These are phyloP conservation scores for Fusarium circinatum DNA, from an alignment of 2,329 filamentous ascomycete genomes.

Conservation along the genomic window DNA sequence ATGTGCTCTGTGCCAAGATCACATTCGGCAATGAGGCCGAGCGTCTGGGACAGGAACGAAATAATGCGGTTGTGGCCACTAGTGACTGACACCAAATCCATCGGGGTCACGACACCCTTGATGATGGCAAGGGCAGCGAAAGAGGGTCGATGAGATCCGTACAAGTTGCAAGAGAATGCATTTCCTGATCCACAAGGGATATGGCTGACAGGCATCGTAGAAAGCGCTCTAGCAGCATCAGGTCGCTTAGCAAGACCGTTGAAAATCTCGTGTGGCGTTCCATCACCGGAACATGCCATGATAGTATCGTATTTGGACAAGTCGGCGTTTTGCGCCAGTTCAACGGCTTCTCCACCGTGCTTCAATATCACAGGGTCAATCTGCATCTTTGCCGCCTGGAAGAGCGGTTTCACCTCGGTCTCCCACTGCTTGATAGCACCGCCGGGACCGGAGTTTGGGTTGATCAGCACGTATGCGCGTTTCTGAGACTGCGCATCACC, in stretches of 20 bases:
- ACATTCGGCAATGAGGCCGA: conserved; percentile 89
- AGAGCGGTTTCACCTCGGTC: conserved; percentile 80
- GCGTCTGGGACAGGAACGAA: conserved; percentile 89
- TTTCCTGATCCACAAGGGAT: conserved; percentile 95
- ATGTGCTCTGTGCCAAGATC: conserved; percentile 91
- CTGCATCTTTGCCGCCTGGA: conserved; percentile 81
- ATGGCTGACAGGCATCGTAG: conserved; percentile 82
- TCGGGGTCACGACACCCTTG: conserved; percentile 84
- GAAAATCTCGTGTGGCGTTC: conserved; percentile 91
- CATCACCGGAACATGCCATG: conserved; percentile 91
- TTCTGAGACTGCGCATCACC: conserved; percentile 73
- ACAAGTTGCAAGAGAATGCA: conserved; percentile 89
- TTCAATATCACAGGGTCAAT: conserved; percentile 79
- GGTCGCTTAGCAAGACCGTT: conserved; percentile 84
- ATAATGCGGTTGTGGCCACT: conserved; percentile 79
- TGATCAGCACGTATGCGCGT: conserved; percentile 87
- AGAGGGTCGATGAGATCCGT: conserved; percentile 80
- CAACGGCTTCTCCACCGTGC: conserved; percentile 79
- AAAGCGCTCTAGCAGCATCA: conserved; percentile 79
- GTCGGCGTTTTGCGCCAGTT: conserved; percentile 80
- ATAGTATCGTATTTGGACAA: conserved; percentile 85
- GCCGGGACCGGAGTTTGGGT: conserved; percentile 90
- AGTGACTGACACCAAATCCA: conserved; percentile 90
- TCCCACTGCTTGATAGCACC: conserved; percentile 77
- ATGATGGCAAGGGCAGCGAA: conserved; percentile 84